phyloP scores from a whole-genome alignment of 192 early-diverging fungal genomes.

The Kickxella alabastrina region DNA sequence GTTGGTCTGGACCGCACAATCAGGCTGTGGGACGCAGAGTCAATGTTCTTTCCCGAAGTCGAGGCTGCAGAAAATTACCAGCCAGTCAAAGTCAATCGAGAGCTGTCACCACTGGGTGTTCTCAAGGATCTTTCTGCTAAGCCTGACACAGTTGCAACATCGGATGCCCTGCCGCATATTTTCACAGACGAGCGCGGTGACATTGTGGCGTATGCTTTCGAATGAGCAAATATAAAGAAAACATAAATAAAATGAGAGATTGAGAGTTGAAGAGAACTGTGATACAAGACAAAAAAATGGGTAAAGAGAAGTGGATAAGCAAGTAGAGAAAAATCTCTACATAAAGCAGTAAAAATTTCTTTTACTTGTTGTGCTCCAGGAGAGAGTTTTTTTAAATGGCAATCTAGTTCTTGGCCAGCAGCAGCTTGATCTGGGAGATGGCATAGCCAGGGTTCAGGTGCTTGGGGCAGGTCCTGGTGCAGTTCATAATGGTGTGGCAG shows the following conservation, averaged over 20 bases:
- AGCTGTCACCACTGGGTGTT: not conserved
- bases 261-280: not conserved
- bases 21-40: conserved; percentile 32
- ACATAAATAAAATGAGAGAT: not conserved
- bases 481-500: conserved; percentile 99
- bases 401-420: conserved; percentile 71
- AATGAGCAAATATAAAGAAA: not conserved
- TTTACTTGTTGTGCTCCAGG: too few relatives aligned
- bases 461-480: conserved; percentile 95
- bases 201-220: conserved; percentile 10
- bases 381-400: not conserved
- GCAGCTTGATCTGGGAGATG: conserved; percentile 94
- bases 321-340: not conserved
- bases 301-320: not conserved
- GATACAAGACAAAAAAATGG: not conserved
- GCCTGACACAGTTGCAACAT: conserved; percentile 24
- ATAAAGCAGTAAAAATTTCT: too few relatives aligned
- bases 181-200: conserved; percentile 22
- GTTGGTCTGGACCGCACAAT: conserved; percentile 38
- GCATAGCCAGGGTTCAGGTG: conserved; percentile 95
- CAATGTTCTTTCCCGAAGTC: conserved; percentile 1
- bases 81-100: not conserved
- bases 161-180: conserved; percentile 8
- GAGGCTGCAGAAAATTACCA: too few relatives aligned
- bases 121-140: conserved; percentile 16